Percentiles rank a stretch among this genome's conserved stretches.
Evolutionary conservation across 371 early-diverging fungal species (phyloP).

Genomic region (Apophysomyces elegans): DNA sequence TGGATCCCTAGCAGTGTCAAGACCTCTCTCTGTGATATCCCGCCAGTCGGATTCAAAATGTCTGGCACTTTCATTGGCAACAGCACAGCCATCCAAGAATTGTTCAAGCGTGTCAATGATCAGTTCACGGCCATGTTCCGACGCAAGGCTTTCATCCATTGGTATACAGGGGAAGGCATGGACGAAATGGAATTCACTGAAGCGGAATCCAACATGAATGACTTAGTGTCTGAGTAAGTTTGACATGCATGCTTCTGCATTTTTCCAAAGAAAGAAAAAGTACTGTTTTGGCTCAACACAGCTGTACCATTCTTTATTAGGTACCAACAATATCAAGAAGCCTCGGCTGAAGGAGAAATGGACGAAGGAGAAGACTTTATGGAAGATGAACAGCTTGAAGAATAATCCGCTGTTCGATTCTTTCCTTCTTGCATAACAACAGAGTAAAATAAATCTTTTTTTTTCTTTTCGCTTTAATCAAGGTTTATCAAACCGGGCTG

Average conservation of each 20-base stretch:
- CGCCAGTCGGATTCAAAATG: conserved; percentile 93
- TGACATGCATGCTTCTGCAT: not conserved
- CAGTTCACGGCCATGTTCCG: conserved; percentile 92
- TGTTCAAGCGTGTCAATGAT: conserved; percentile 94
- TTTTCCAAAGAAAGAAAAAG: conserved; percentile 82
- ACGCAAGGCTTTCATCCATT: conserved; percentile 91
- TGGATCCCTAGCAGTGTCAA: conserved; percentile 99
- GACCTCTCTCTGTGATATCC: conserved; percentile 96
- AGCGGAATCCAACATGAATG: conserved; percentile 93
- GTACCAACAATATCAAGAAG: conserved; percentile 25
- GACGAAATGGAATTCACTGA: conserved; percentile 96
- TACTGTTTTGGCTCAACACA: not conserved
- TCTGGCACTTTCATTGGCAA: conserved; percentile 97
- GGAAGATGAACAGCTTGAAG: conserved; percentile 12
- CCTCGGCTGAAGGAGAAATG: conserved; percentile 10
- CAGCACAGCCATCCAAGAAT: conserved; percentile 95
- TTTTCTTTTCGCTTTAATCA: too few species aligned
- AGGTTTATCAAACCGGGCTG: too few species aligned
- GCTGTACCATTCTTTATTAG: conserved; percentile 11
- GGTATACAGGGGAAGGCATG: conserved; percentile 95
- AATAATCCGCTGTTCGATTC: not conserved
- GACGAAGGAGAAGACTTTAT: conserved; percentile 13
- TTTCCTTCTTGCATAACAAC: not conserved
- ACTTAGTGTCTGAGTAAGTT: conserved; percentile 95
- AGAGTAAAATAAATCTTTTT: not conserved